phyloP scores from a whole-genome alignment of 495 filamentous ascomycete genomes.

The Clohesyomyces aquaticus region DNA sequence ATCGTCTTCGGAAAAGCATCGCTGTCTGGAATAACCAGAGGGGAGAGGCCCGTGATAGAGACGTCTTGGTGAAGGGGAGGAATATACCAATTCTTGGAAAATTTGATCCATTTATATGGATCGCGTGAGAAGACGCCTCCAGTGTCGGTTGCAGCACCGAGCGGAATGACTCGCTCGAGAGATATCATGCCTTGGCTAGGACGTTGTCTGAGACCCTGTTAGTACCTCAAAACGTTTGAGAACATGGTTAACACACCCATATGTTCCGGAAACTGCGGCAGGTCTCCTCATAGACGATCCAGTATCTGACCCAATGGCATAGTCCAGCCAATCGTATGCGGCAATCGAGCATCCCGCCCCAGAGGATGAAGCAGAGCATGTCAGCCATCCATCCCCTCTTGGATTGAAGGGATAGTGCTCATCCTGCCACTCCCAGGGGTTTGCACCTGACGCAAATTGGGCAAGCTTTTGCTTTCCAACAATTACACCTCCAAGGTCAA shows the following conservation, averaged over 20 bases:
- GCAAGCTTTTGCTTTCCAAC: slow-evolving; percentile 43
- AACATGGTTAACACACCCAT: slow-evolving; percentile 24
- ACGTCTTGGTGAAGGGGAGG: slow-evolving; percentile 45
- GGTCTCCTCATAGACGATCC: slow-evolving; percentile 42
- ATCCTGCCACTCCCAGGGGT: slow-evolving; percentile 40
- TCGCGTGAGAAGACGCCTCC: slow-evolving; percentile 48
- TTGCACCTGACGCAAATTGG: slow-evolving; percentile 41
- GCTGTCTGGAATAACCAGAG: slow-evolving; percentile 45
- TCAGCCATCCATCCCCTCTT: slow-evolving; percentile 37
- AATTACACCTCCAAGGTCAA: slow-evolving; percentile 39
- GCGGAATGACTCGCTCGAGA: slow-evolving; percentile 38
- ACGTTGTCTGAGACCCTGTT: slow-evolving; percentile 25
- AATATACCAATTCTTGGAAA: slow-evolving; percentile 49
- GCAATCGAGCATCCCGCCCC: slow-evolving; percentile 37
- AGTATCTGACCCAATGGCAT: slow-evolving; percentile 42
- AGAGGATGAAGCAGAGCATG: slow-evolving; percentile 39
- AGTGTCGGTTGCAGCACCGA: slow-evolving; percentile 42
- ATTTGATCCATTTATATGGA: slow-evolving; percentile 48
- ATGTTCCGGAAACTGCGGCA: slow-evolving; percentile 41
- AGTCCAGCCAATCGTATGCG: slow-evolving; percentile 41
- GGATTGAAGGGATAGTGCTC: slow-evolving; percentile 41
- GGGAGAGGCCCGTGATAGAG: slow-evolving; percentile 45
- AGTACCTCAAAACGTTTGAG: background rate
- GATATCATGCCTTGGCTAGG: slow-evolving; percentile 43
- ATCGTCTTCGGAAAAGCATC: slow-evolving; percentile 46